These are phyloP conservation scores for Huntiella abstrusa DNA, from an alignment of 2,329 filamentous ascomycete species.

Conservation along the genomic window DNA sequence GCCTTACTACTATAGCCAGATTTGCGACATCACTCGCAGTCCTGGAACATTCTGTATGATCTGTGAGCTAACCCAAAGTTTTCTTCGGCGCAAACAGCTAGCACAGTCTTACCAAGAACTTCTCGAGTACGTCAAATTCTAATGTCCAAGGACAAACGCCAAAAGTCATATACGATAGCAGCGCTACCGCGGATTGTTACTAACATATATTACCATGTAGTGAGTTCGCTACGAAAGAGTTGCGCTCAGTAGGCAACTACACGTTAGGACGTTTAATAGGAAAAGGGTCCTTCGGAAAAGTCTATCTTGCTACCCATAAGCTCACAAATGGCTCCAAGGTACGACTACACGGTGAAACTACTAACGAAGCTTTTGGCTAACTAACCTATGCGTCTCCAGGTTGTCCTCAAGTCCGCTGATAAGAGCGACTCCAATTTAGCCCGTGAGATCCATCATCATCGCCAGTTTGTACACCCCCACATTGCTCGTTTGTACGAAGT, in stretches of 20 bases:
- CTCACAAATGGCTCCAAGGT: constrained; percentile 98
- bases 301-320: constrained; percentile 89
- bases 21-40: not conserved
- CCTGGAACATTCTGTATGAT: not conserved
- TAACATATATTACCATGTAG: constrained; percentile 28
- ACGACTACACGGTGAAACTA: constrained; percentile 14
- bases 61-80: too few species aligned
- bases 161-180: not conserved
- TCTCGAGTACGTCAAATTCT: constrained; percentile 50
- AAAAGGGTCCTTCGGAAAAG: constrained; percentile 95
- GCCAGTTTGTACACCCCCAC: constrained; percentile 92
- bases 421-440: constrained; percentile 92
- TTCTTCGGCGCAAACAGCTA: constrained; percentile 39
- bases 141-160: not conserved
- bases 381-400: constrained; percentile 18
- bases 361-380: not conserved
- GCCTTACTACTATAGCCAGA: not conserved
- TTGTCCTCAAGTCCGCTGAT: constrained; percentile 94
- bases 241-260: constrained; percentile 89
- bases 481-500: constrained; percentile 95
- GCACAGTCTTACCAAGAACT: constrained; percentile 92
- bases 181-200: not conserved
- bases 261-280: constrained; percentile 79
- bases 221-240: constrained; percentile 83
- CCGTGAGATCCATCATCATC: constrained; percentile 94